Evolutionary conservation across 2,329 filamentous ascomycete species (phyloP).

Genomic region (Colletotrichum aenigma): DNA sequence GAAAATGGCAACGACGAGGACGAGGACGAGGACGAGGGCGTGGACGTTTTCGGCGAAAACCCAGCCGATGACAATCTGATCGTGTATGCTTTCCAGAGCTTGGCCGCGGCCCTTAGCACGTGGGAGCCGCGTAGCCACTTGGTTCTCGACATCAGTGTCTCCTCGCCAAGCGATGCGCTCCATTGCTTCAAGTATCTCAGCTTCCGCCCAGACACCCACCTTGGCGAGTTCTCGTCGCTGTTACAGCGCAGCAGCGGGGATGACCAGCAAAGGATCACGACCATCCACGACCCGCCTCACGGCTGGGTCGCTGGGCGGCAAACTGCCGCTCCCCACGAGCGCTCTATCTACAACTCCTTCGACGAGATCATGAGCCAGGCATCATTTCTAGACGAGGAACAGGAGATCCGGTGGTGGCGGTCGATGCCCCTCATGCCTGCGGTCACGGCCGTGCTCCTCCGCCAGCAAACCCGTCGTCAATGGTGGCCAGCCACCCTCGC

Average conservation of each 20-base stretch:
- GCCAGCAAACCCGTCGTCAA: constrained; percentile 39
- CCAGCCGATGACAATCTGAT: constrained; percentile 29
- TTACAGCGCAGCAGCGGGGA: background rate
- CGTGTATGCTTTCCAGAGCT: constrained; percentile 28
- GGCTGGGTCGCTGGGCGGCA: constrained; percentile 31
- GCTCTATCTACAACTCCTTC: constrained; percentile 26
- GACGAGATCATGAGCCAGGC: constrained; percentile 32
- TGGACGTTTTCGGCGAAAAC: constrained; percentile 14
- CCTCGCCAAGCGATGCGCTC: constrained; percentile 38
- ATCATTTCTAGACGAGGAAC: constrained; percentile 28
- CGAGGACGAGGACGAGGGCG: too few species aligned
- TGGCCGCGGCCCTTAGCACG: constrained; percentile 33
- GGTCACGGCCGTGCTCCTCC: constrained; percentile 36
- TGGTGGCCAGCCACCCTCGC: constrained; percentile 34
- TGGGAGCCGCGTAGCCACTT: constrained; percentile 36
- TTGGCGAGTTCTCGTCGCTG: constrained; percentile 6
- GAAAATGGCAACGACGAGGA: background rate
- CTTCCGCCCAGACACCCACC: constrained; percentile 23
- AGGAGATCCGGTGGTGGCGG: constrained; percentile 35
- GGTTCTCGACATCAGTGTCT: constrained; percentile 39
- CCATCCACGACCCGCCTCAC: constrained; percentile 25
- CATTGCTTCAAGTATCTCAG: constrained; percentile 39
- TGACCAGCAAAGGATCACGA: background rate
- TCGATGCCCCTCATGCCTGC: constrained; percentile 35
- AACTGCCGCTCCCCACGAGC: constrained; percentile 16